Conservation (phyloP, 192 early-diverging fungal species). For the Podila epigama region DNA sequence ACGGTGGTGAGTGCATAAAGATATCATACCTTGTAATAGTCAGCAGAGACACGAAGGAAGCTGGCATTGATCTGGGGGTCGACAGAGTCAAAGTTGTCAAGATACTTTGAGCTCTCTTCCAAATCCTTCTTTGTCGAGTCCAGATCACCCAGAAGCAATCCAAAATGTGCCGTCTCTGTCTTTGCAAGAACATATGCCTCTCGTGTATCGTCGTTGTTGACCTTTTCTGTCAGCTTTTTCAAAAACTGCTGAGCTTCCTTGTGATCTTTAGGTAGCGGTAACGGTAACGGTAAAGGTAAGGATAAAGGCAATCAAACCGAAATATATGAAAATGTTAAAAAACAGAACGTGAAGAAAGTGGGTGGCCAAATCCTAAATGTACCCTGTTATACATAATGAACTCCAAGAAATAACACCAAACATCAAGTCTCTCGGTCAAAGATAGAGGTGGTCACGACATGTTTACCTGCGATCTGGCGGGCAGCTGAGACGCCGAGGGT, state of each 20-base stretch:
- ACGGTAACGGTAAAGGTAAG: too few species aligned
- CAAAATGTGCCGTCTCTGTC: slow-evolving; percentile 88
- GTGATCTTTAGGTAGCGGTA: too few species aligned
- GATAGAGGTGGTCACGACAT: neutral
- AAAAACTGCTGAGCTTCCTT: slow-evolving; percentile 82
- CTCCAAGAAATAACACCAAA: neutral
- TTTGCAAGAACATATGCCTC: slow-evolving; percentile 88
- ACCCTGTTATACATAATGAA: too few species aligned
- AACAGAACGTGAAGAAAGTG: too few species aligned
- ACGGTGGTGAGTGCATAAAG: too few species aligned
- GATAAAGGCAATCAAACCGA: too few species aligned
- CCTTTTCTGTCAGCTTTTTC: slow-evolving; percentile 69
- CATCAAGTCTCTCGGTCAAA: neutral
- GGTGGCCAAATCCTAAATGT: too few species aligned
- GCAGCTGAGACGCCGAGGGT: slow-evolving; percentile 80
- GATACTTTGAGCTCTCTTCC: slow-evolving; percentile 86
- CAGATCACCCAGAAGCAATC: slow-evolving; percentile 78
- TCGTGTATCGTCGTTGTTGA: slow-evolving; percentile 70
- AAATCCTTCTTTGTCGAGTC: slow-evolving; percentile 86
- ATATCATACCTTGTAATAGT: slow-evolving; percentile 89
- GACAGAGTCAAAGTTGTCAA: slow-evolving; percentile 75
- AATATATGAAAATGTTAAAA: too few species aligned
- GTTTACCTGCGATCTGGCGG: slow-evolving; percentile 73
- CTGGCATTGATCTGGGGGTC: slow-evolving; percentile 92
- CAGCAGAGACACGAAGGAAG: slow-evolving; percentile 94